These are phyloP conservation scores for Trichoderma brevicompactum DNA, from an alignment of 2,329 filamentous ascomycete genomes.

Conservation along the genomic window DNA sequence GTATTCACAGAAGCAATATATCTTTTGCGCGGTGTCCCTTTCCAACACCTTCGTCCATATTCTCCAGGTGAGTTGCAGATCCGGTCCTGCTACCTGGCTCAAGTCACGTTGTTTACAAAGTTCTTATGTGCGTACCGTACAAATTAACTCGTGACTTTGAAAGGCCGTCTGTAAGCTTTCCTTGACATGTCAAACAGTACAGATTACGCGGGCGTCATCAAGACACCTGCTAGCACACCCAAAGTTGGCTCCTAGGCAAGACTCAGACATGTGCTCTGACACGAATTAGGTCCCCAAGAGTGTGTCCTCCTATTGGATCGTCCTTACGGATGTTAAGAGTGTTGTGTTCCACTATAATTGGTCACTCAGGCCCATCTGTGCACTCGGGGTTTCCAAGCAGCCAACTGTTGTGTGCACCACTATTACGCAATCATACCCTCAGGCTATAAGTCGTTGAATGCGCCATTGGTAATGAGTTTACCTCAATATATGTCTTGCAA, in stretches of 20 bases:
- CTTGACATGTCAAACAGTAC: too few relatives aligned
- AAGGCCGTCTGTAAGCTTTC: too few relatives aligned
- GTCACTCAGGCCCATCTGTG: background rate
- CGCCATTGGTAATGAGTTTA: too few relatives aligned
- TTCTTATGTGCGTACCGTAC: background rate
- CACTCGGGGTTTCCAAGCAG: background rate
- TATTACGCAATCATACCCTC: too few relatives aligned
- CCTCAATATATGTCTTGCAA: too few relatives aligned
- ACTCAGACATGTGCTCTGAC: background rate
- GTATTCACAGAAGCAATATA: background rate
- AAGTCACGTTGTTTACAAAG: background rate
- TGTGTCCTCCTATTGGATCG: background rate
- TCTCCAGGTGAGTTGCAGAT: background rate
- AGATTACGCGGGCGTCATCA: background rate
- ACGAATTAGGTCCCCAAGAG: background rate
- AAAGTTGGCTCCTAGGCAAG: background rate
- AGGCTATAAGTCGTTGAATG: too few relatives aligned
- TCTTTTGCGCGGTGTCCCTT: background rate
- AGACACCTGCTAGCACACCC: background rate
- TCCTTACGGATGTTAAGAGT: background rate
- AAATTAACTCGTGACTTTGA: too few relatives aligned
- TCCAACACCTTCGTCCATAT: background rate
- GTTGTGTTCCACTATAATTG: background rate
- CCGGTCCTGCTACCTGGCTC: background rate
- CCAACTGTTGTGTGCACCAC: background rate